Conservation (phyloP, 306 rosid species). For the Geum urbanum region DNA sequence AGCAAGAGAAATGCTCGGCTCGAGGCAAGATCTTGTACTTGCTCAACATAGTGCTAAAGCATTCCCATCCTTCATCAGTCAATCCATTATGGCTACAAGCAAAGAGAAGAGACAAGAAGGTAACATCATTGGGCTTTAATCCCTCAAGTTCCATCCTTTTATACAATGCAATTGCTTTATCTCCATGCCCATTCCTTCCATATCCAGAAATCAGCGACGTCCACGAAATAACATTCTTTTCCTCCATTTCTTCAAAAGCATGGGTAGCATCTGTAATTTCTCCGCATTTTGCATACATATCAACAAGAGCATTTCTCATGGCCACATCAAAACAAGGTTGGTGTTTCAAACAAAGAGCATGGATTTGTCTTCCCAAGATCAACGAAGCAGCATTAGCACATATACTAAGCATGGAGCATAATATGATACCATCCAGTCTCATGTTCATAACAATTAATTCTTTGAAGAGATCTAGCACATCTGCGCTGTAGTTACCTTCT, state of each 20-base stretch:
- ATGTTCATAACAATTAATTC: conserved; percentile 17
- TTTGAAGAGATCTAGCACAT: conserved; percentile 21
- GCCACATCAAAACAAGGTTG: conserved; percentile 30
- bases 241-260: conserved; percentile 33
- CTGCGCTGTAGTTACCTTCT: conserved; percentile 12
- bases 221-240: conserved; percentile 34
- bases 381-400: conserved; percentile 30
- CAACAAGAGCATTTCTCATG: conserved; percentile 33
- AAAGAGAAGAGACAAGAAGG: too few relatives aligned
- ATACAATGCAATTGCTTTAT: conserved; percentile 29
- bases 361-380: conserved; percentile 36
- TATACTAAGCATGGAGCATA: conserved; percentile 33
- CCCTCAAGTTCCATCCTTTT: conserved; percentile 31
- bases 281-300: too few relatives aligned
- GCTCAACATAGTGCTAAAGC: too few relatives aligned
- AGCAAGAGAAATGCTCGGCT: conserved; percentile 34
- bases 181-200: conserved; percentile 34
- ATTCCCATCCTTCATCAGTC: too few relatives aligned
- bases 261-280: too few relatives aligned
- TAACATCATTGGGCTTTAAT: too few relatives aligned
- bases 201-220: conserved; percentile 29
- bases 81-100: too few relatives aligned
- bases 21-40: conserved; percentile 27
- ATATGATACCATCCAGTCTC: conserved; percentile 22
- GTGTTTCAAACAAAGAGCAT: conserved; percentile 23